Evolutionary conservation across 192 early-diverging fungal species (phyloP), one percentile per base, ranked within the genome.

Genomic region (Backusella sp.): DNA sequence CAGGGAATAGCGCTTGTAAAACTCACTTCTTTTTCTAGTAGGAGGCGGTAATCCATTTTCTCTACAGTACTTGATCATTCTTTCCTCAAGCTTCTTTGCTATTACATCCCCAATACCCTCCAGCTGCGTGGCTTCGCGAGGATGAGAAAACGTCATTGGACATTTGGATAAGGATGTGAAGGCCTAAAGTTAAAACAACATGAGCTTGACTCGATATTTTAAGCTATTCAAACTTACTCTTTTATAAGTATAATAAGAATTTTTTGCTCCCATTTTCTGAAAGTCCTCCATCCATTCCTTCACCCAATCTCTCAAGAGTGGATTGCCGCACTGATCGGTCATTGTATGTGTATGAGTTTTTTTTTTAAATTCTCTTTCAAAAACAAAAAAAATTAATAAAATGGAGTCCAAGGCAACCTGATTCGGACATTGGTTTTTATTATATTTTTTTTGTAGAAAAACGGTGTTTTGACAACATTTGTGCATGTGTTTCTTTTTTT

Each of bases 261-360:
- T 75, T 69, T 88, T 88, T 44, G 81, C 74, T 35, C 86, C 84
- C 66, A 83, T 70, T 1, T 44, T 73, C 69, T 79, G 77, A 4
- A 89, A 89, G 17, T 85, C 75, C 19, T 88, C 84, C 83, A 89
- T 86, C 92, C 90, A 92, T 73, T 92, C 90, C n/a, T 77, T 79
- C 6, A 93, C 77, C 93, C 93, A 94, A 73, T 87, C 74, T 42
- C 88, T 74, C 41, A 86, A 89, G 26, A 93, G 73, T 7, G 92
- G 92, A 76, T 94, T 94, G 15, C 88, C 91, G 76, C 92, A 92
- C 21, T 52, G 6, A 17, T 53, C 52, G 52, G 56, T 12, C 56
- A 62, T 62, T 62, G 23, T 28, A 12, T 12, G 26, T 21, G 9
- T 59, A 0, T 49, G 19, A n/a, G n/a, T n/a, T n/a, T n/a, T 49